Evolutionary conservation across 2,329 filamentous ascomycete genomes (phyloP), one percentile per base, ranked within the genome.

Genomic region (Paraconiothyrium brasiliense): DNA sequence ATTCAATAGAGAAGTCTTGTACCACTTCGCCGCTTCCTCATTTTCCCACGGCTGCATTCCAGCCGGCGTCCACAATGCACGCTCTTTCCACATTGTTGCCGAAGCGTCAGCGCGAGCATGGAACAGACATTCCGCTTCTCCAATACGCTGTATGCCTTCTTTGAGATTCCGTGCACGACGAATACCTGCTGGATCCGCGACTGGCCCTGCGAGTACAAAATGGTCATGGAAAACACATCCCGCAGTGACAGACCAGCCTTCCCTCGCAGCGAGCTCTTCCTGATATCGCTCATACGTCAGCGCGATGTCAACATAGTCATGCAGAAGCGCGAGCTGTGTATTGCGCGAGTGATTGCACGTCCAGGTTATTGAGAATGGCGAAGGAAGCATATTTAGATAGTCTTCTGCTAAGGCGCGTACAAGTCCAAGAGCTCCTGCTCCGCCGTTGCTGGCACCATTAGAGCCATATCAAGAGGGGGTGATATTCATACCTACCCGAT

Each of bases 331-430:
- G 10, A 52, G 49, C 49, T 52, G 49, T 20, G 34, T 37, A n/a
- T 52, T 52, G 34, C 49, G 49, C 9, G 49, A 52, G 34, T 52
- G 49, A n/a, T 52, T 39, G 49, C 49, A 52, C 14, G 49, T 52
- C 49, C 49, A 52, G 10, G 49, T 52, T 20, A 52, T 52, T 13
- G 49, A 52, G 49, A 39, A 52, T 1, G 49, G 20, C 22, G 49
- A 22, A 2, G 49, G n/a, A 16, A 52, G n/a, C 7, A 34, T 52
- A 20, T 34, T 11, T 14, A 52, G 32, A 39, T 52, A 52, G n/a
- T 52, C 34, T 27, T 52, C 49, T 24, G 49, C 32, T 39, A 52
- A 52, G 8, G 49, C 49, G 13, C 49, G 49, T 13, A 52, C 8
- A 9, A 39, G 49, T 5, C 49, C 49, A 22, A 52, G 49, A n/a